Conservation (phyloP, 768 basidiomycete species). For the Collybiopsis confluens region DNA sequence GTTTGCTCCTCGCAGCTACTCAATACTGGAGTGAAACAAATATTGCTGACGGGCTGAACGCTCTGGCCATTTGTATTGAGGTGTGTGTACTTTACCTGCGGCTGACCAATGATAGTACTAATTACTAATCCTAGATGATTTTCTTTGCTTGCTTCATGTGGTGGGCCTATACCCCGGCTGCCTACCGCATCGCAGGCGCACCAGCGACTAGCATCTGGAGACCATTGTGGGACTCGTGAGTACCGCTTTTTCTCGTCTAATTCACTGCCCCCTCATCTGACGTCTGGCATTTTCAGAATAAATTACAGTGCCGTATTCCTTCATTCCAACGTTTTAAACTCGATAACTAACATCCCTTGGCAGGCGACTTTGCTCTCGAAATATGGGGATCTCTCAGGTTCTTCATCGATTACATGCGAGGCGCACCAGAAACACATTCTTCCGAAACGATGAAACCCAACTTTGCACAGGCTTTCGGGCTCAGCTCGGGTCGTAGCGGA, state of each 20-base stretch:
- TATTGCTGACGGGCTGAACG: conserved; percentile 79
- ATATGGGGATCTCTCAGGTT: conserved; percentile 48
- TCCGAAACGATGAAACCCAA: conserved; percentile 7
- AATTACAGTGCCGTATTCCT: conserved; percentile 23
- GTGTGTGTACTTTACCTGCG: conserved; percentile 35
- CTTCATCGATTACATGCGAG: conserved; percentile 36
- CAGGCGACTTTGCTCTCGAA: conserved; percentile 55
- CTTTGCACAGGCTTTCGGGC: conserved; percentile 20
- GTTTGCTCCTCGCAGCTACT: conserved; percentile 47
- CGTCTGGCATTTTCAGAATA: conserved; percentile 22
- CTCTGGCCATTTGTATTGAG: conserved; percentile 81
- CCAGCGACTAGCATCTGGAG: conserved; percentile 57
- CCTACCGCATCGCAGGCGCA: conserved; percentile 51
- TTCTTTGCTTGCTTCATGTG: conserved; percentile 73
- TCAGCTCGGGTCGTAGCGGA: conserved; percentile 20
- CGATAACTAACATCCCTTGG: background rate
- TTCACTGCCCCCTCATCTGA: background rate
- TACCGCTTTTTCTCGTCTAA: conserved; percentile 22
- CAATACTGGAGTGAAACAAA: conserved; percentile 82
- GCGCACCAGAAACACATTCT: conserved; percentile 10
- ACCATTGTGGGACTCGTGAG: conserved; percentile 67
- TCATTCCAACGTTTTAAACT: background rate
- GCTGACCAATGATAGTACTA: background rate
- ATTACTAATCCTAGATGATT: conserved; percentile 58
- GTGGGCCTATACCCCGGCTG: conserved; percentile 75